These are phyloP conservation scores for Shiraia bambusicola DNA, from an alignment of 2,329 filamentous ascomycete species.

Conservation along the genomic window DNA sequence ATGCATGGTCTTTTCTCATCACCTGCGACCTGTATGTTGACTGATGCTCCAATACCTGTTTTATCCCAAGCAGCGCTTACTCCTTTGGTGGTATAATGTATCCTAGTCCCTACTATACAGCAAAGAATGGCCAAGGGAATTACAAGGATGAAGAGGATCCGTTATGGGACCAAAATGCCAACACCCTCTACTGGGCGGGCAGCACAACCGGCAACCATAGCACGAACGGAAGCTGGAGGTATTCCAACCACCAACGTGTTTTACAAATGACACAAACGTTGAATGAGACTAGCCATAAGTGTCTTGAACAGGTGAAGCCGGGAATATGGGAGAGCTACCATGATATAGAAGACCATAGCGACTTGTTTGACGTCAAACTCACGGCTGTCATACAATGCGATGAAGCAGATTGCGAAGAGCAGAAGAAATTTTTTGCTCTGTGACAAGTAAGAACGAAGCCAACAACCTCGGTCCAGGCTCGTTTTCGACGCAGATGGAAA, in stretches of 20 bases:
- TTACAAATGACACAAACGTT: constrained; percentile 43
- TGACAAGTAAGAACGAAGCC: too few relatives aligned
- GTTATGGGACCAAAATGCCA: constrained; percentile 53
- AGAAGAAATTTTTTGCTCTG: too few relatives aligned
- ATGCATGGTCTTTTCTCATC: constrained; percentile 51
- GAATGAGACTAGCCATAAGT: constrained; percentile 9
- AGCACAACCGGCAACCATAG: constrained; percentile 55
- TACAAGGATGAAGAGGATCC: constrained; percentile 49
- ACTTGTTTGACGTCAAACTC: too few relatives aligned
- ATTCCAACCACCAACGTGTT: constrained; percentile 51
- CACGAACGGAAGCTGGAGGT: constrained; percentile 41
- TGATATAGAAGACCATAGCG: too few relatives aligned
- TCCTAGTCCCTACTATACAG: constrained; percentile 55
- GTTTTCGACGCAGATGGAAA: constrained; percentile 26
- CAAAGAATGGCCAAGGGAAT: constrained; percentile 39
- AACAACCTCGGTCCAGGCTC: too few relatives aligned
- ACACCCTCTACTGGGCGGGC: constrained; percentile 60
- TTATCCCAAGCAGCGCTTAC: constrained; percentile 50
- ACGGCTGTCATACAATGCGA: too few relatives aligned
- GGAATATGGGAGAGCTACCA: too few relatives aligned
- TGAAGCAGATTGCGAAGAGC: too few relatives aligned
- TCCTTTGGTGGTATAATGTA: constrained; percentile 54
- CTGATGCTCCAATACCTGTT: constrained; percentile 49
- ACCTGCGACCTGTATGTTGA: constrained; percentile 48
- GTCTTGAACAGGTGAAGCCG: too few relatives aligned